Percentiles rank a stretch among this genome's conserved stretches.
These are phyloP conservation scores for Endocarpon pusillum DNA, from an alignment of 495 filamentous ascomycete genomes.

Conservation along the genomic window DNA sequence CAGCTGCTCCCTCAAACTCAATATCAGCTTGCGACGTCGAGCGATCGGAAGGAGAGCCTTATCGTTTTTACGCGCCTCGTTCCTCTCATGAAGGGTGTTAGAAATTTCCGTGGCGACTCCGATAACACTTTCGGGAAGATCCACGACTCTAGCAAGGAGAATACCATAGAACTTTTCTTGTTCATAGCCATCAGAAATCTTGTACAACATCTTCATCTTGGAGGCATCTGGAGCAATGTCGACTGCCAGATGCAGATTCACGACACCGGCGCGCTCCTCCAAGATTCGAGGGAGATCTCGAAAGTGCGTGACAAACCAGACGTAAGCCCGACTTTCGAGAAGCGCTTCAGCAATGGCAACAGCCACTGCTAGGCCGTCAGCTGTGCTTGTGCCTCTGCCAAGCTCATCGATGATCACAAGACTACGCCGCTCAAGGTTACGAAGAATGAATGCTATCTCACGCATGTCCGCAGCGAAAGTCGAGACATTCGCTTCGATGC, in stretches of 20 bases:
- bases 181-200: conserved; percentile 50
- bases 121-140: conserved; percentile 50
- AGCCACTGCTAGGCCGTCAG: conserved; percentile 81
- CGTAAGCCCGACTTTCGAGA: conserved; percentile 52
- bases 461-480: conserved; percentile 92
- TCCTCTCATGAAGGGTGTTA: conserved; percentile 34
- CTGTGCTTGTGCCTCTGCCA: conserved; percentile 76
- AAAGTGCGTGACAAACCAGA: conserved; percentile 94
- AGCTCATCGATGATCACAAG: conserved; percentile 86
- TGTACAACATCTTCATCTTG: conserved; percentile 76
- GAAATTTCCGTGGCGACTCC: conserved; percentile 50
- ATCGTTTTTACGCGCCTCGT: conserved; percentile 35
- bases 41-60: conserved; percentile 37
- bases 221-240: conserved; percentile 33
- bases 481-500: conserved; percentile 77
- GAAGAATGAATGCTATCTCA: conserved; percentile 82
- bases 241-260: conserved; percentile 67
- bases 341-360: conserved; percentile 75
- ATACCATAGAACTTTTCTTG: conserved; percentile 62
- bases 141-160: conserved; percentile 55
- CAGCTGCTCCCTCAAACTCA: conserved; percentile 61
- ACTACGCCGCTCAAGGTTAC: conserved; percentile 55
- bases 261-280: conserved; percentile 51
- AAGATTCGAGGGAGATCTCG: conserved; percentile 63
- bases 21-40: conserved; percentile 50